phyloP scores from a whole-genome alignment of 176 grass and related monocot genomes.

The Oryza glumipatula region DNA sequence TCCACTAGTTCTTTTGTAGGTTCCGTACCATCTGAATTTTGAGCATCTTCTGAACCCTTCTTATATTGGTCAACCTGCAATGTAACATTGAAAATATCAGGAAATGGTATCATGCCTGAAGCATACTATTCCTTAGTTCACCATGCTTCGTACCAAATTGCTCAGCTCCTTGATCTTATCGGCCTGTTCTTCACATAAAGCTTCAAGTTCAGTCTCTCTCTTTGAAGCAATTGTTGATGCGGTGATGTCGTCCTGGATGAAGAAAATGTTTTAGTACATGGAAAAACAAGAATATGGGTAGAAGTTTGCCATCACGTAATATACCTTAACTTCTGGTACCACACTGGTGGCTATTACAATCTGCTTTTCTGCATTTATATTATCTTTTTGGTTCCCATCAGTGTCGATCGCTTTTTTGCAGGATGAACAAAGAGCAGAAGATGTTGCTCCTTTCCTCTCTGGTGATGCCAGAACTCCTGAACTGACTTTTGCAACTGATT shows the following conservation, averaged over 20 bases:
- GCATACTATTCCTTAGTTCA: slow-evolving; percentile 9
- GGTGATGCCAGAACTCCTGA: slow-evolving; percentile 39
- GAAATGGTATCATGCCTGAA: slow-evolving; percentile 29
- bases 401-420: slow-evolving; percentile 68
- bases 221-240: slow-evolving; percentile 40
- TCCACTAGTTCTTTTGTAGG: slow-evolving; percentile 24
- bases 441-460: slow-evolving; percentile 32
- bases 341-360: slow-evolving; percentile 43
- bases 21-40: slow-evolving; percentile 37
- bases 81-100: slow-evolving; percentile 29
- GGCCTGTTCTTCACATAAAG: slow-evolving; percentile 83
- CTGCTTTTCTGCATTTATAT: slow-evolving; percentile 50
- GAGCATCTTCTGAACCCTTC: slow-evolving; percentile 43
- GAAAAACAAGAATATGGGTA: neutral
- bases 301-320: slow-evolving; percentile 1
- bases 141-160: slow-evolving; percentile 53
- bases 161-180: slow-evolving; percentile 73
- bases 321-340: slow-evolving; percentile 40
- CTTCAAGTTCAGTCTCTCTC: slow-evolving; percentile 83
- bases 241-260: slow-evolving; percentile 43
- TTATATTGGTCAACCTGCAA: slow-evolving; percentile 69
- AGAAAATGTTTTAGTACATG: slow-evolving; percentile 25
- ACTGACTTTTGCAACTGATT: slow-evolving; percentile 57
- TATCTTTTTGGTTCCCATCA: slow-evolving; percentile 45
- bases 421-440: slow-evolving; percentile 66